Conservation (phyloP, 768 basidiomycete species). For the Rhizopogon vesiculosus region DNA sequence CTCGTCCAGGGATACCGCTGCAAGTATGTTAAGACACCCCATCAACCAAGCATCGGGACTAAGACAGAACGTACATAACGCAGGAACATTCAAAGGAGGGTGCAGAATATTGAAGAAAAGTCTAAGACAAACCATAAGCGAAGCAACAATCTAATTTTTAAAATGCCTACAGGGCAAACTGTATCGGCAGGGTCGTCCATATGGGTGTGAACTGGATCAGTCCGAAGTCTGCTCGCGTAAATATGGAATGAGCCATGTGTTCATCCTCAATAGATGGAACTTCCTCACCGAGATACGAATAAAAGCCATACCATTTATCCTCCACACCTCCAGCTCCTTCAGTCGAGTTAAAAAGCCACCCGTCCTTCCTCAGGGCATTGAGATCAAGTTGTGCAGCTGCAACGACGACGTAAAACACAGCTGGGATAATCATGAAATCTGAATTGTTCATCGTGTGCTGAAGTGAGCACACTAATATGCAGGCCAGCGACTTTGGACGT, state of each 20-base stretch:
- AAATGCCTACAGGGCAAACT: conserved; percentile 76
- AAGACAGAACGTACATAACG: conserved; percentile 51
- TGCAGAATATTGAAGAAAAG: conserved; percentile 84
- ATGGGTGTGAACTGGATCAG: conserved; percentile 61
- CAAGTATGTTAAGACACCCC: neutral
- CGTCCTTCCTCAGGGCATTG: conserved; percentile 47
- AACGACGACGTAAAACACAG: conserved; percentile 80
- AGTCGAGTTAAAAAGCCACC: conserved; percentile 81
- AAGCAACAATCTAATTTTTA: conserved; percentile 21
- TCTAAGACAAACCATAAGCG: conserved; percentile 29
- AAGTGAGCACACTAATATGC: neutral
- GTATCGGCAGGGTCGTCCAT: conserved; percentile 86
- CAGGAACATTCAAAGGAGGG: conserved; percentile 86
- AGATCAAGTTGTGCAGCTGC: conserved; percentile 59
- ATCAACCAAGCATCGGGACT: neutral
- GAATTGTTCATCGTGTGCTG: neutral
- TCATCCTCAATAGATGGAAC: neutral
- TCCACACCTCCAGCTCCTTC: conserved; percentile 25
- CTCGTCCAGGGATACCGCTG: conserved; percentile 83
- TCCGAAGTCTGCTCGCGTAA: conserved; percentile 44
- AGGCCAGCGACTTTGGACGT: conserved; percentile 28
- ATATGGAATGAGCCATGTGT: neutral
- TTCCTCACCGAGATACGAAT: conserved; percentile 67
- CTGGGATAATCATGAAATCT: conserved; percentile 82
- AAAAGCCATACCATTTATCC: conserved; percentile 79